Evolutionary conservation across 2,329 filamentous ascomycete genomes (phyloP).

Genomic region (Aspergillus sp.): DNA sequence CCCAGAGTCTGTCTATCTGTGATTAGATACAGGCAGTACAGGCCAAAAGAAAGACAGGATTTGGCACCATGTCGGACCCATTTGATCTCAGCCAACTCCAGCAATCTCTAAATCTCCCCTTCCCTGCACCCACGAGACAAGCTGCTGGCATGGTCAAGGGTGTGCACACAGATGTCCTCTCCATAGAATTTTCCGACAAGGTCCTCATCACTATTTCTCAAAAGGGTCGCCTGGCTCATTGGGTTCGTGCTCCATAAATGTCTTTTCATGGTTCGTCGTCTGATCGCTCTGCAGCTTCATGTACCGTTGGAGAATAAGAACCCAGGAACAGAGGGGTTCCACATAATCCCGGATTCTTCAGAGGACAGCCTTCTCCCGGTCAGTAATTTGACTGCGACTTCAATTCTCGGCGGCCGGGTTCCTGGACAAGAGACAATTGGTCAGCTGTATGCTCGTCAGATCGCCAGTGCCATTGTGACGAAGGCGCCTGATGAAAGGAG

Average conservation of each 20-base stretch:
- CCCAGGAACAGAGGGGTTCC: slow-evolving; percentile 28
- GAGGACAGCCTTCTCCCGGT: slow-evolving; percentile 62
- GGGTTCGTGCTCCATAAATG: slow-evolving; percentile 51
- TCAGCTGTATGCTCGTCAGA: slow-evolving; percentile 81
- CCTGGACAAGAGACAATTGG: slow-evolving; percentile 72
- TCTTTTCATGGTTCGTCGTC: not conserved
- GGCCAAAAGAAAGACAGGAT: not conserved
- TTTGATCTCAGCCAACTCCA: slow-evolving; percentile 24
- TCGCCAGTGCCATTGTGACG: slow-evolving; percentile 69
- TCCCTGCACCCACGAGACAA: slow-evolving; percentile 58
- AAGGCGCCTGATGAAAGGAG: slow-evolving; percentile 57
- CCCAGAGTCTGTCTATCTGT: not conserved
- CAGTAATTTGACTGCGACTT: slow-evolving; percentile 74
- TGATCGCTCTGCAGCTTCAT: slow-evolving; percentile 19
- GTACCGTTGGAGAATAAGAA: slow-evolving; percentile 28
- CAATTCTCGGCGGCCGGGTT: slow-evolving; percentile 74
- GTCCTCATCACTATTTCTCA: slow-evolving; percentile 86
- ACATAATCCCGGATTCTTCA: slow-evolving; percentile 33
- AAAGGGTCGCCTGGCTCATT: slow-evolving; percentile 77
- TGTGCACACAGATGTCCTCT: slow-evolving; percentile 62
- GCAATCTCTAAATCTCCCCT: slow-evolving; percentile 47
- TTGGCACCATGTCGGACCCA: slow-evolving; percentile 16
- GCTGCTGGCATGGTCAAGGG: slow-evolving; percentile 57
- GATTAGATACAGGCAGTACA: not conserved
- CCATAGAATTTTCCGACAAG: slow-evolving; percentile 74